A percentile compares a stretch with the other conserved stretches of the same genome.
Conservation (phyloP, 2,329 filamentous ascomycete species). For the Phyllosticta capitalensis region DNA sequence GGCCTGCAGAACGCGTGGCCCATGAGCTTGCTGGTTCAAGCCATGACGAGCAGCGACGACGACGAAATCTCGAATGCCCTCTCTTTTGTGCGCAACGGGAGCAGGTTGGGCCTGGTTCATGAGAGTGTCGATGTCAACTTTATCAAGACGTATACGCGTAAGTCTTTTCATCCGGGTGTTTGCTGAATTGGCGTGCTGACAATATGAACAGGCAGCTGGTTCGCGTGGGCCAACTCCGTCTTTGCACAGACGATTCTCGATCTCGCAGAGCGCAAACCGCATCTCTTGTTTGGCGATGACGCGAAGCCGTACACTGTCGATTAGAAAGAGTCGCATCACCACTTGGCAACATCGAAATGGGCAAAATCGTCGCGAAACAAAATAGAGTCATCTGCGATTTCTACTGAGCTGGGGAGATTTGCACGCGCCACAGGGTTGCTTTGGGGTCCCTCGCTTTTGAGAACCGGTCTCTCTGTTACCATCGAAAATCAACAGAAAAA, state of each 20-base stretch:
- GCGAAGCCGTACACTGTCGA: slow-evolving; percentile 46
- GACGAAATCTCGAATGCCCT: slow-evolving; percentile 69
- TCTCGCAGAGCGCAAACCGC: slow-evolving; percentile 77
- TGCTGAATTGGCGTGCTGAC: neutral
- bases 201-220: slow-evolving; percentile 59
- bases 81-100: slow-evolving; percentile 63
- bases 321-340: slow-evolving; percentile 3
- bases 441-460: too few relatives aligned
- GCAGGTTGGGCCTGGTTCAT: slow-evolving; percentile 72
- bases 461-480: too few relatives aligned
- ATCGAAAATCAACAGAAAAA: too few relatives aligned
- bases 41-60: slow-evolving; percentile 78
- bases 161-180: slow-evolving; percentile 22
- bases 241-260: slow-evolving; percentile 90
- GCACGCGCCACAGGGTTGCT: too few relatives aligned
- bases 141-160: slow-evolving; percentile 61
- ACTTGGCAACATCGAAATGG: neutral
- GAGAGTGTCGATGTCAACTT: slow-evolving; percentile 83
- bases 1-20: slow-evolving; percentile 91
- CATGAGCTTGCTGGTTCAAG: slow-evolving; percentile 87
- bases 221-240: slow-evolving; percentile 95
- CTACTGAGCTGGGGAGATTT: neutral
- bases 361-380: neutral
- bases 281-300: slow-evolving; percentile 68
- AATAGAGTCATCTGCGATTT: neutral